Base-by-base conservation (phyloP, 1,284 basidiomycete species). In the Filobasidium uniguttulatum region DNA sequence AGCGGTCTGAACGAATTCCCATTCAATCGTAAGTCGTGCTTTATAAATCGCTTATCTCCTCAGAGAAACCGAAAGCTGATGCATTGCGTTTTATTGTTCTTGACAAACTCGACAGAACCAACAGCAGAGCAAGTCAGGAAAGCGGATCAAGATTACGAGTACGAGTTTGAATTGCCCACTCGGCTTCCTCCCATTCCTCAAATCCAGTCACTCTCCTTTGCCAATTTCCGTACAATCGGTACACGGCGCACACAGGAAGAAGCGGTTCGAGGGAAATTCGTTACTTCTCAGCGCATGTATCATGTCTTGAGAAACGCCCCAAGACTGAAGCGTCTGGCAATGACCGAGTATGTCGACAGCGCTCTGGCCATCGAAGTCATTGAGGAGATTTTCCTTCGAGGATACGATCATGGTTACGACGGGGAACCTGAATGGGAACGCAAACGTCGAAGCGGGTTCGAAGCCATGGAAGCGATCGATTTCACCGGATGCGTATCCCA, bases 291-390 rank as follows among this genome's bases (percentile, higher is more conserved):
- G 49, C 77, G 90, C 44, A 75, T 98, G 3, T 77, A 84, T 55
- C 79, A 81, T 2, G 75, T 89, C 25, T 73, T 91, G 49, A 58
- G 88, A 84, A 86, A 90, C 75, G 80, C 82, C 67, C 85, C 85
- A 0, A 87, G 85, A 59, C 72, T 93, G 22, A 74, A 74, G 12
- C 75, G 80, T 2, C 85, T 93, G 57, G 87, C 86, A 26, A 87
- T 86, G n/a, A 93, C 88, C 0, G 89, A 93, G 65, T 94, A 91
- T 63, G 93, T 94, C 83, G 89, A 94, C 59, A 85, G 87, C 1
- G 82, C 89, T 1, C 72, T 94, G 40, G 83, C 82, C 7, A 72
- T 83, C 22, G 72, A 79, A 0, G 87, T 94, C 2, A 70, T 94
- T 20, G 83, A 81, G 52, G 89, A 93, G 60, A 72, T 94, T 7